phyloP scores from a whole-genome alignment of 768 basidiomycete species.

The Galerina marginata region DNA sequence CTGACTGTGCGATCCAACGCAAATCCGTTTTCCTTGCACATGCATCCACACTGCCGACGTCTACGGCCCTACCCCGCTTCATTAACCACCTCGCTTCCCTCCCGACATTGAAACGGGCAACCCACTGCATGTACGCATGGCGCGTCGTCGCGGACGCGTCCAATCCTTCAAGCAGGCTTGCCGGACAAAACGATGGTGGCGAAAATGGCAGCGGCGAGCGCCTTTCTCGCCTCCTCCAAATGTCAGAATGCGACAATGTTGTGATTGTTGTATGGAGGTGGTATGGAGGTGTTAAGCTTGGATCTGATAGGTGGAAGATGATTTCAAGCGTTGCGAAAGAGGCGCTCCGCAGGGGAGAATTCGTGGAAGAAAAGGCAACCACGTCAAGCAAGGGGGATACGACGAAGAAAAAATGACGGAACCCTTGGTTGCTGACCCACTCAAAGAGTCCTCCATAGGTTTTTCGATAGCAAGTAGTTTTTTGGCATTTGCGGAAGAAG shows the following conservation, averaged over 20 bases:
- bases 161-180: conserved; percentile 21
- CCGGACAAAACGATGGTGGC: conserved; percentile 53
- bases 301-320: conserved; percentile 57
- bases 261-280: conserved; percentile 59
- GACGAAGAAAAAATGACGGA: conserved; percentile 16
- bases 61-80: conserved; percentile 35
- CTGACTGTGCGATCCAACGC: conserved; percentile 44
- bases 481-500: too few species aligned
- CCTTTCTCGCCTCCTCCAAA: conserved; percentile 51
- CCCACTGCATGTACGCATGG: conserved; percentile 65
- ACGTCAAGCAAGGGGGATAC: neutral
- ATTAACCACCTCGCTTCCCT: conserved; percentile 43
- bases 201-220: conserved; percentile 60
- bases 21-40: conserved; percentile 57
- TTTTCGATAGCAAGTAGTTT: too few species aligned
- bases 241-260: conserved; percentile 46
- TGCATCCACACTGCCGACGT: conserved; percentile 38
- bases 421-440: neutral
- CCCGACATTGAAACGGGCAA: conserved; percentile 49
- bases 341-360: conserved; percentile 46
- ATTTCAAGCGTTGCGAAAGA: conserved; percentile 58
- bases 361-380: conserved; percentile 22
- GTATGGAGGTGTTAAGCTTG: conserved; percentile 61
- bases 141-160: conserved; percentile 28
- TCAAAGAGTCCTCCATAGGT: too few species aligned